Evolutionary conservation across 371 early-diverging fungal genomes (phyloP).

Genomic region (Scutellospora calospora): DNA sequence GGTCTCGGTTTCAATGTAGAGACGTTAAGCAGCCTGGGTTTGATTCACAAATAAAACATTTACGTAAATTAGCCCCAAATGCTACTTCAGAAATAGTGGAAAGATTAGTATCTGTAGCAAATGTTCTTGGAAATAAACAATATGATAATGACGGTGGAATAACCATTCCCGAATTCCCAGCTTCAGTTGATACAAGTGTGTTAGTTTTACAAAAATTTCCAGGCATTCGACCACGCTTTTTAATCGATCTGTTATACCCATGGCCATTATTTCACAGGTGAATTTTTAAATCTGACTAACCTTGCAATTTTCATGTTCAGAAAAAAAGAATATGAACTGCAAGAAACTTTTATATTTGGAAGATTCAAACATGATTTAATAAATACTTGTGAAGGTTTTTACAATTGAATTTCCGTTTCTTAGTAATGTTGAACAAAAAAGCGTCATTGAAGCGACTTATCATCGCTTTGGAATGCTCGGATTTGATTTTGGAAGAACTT

Average conservation of each 20-base stretch:
- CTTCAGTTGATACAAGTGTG: slow-evolving; percentile 65
- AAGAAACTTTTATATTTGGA: no score
- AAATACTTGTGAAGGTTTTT: no score
- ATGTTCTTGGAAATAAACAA: slow-evolving; percentile 65
- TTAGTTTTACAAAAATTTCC: slow-evolving; percentile 61
- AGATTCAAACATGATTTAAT: no score
- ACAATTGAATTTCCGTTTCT: no score
- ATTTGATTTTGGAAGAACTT: slow-evolving; percentile 48
- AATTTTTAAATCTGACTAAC: no score
- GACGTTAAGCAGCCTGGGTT: slow-evolving; percentile 70
- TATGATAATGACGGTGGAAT: slow-evolving; percentile 52
- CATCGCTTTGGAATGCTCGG: slow-evolving; percentile 75
- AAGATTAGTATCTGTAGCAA: slow-evolving; percentile 67
- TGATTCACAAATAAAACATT: slow-evolving; percentile 61
- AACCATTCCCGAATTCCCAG: slow-evolving; percentile 78
- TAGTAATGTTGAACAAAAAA: slow-evolving; percentile 64
- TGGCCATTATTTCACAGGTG: slow-evolving; percentile 70
- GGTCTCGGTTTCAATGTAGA: slow-evolving; percentile 82
- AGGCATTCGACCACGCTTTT: slow-evolving; percentile 62
- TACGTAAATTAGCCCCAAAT: slow-evolving; percentile 52
- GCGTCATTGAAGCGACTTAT: slow-evolving; percentile 72
- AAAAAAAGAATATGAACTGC: no score
- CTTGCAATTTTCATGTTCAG: no score
- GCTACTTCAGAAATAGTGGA: slow-evolving; percentile 68
- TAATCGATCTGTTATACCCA: slow-evolving; percentile 75